phyloP scores from a whole-genome alignment of 1,284 basidiomycete genomes.

The Ustilago vetiveriae region DNA sequence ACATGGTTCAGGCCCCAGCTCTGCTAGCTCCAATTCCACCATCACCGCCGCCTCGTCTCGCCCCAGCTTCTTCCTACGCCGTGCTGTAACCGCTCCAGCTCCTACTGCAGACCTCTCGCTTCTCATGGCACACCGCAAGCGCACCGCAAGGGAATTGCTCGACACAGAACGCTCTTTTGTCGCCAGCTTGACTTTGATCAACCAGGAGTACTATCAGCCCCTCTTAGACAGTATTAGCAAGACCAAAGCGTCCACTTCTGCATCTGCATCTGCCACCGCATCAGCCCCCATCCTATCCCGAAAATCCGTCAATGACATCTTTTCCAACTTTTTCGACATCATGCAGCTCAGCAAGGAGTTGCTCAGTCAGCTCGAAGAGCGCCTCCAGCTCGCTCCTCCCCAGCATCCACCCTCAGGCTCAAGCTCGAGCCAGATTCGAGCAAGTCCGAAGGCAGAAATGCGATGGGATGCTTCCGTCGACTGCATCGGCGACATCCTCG shows the following conservation, averaged over 20 bases:
- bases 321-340: constrained; percentile 90
- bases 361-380: constrained; percentile 72
- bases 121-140: constrained; percentile 39
- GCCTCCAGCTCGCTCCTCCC: constrained; percentile 69
- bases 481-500: constrained; percentile 61
- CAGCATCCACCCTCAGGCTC: background rate
- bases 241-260: constrained; percentile 68
- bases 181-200: constrained; percentile 51
- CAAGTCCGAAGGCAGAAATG: background rate
- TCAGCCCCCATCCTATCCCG: constrained; percentile 76
- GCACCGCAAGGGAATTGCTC: constrained; percentile 56
- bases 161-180: constrained; percentile 63
- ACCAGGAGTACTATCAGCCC: constrained; percentile 63
- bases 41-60: constrained; percentile 32
- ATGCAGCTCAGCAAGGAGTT: constrained; percentile 87
- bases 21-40: constrained; percentile 30
- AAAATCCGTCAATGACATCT: constrained; percentile 77
- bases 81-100: constrained; percentile 31
- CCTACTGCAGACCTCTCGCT: constrained; percentile 12
- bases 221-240: constrained; percentile 41
- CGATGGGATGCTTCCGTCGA: constrained; percentile 57
- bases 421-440: constrained; percentile 69
- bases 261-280: constrained; percentile 72
- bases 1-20: constrained; percentile 20
- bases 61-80: constrained; percentile 35